Evolutionary conservation across 768 basidiomycete genomes (phyloP).

Genomic region (Russula foetens): DNA sequence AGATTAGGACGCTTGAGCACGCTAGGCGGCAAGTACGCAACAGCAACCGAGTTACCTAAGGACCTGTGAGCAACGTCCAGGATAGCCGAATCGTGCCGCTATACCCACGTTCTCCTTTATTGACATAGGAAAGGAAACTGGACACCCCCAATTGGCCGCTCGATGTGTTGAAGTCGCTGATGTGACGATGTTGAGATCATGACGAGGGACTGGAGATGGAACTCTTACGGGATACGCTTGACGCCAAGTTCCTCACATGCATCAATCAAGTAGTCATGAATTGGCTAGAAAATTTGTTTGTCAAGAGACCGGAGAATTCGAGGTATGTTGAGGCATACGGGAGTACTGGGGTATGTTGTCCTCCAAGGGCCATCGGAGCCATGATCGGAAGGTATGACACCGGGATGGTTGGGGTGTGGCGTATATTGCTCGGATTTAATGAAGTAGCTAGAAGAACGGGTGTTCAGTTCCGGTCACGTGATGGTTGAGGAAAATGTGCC

Average conservation of each 20-base stretch:
- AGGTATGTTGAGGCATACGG: neutral
- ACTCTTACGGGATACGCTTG: conserved; percentile 5
- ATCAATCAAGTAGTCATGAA: conserved; percentile 8
- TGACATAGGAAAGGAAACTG: conserved; percentile 2
- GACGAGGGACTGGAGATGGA: neutral
- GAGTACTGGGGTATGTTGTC: neutral
- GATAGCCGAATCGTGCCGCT: neutral
- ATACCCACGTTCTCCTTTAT: conserved; percentile 12
- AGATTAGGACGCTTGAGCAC: conserved; percentile 26
- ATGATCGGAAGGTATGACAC: conserved; percentile 7
- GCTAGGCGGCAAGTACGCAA: conserved; percentile 14
- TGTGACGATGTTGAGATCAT: neutral
- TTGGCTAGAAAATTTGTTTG: neutral
- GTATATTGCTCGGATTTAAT: conserved; percentile 15
- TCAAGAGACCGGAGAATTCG: neutral
- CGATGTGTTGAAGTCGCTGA: conserved; percentile 17
- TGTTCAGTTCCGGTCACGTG: neutral
- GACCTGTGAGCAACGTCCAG: neutral
- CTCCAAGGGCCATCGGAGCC: conserved; percentile 13
- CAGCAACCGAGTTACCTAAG: conserved; percentile 11
- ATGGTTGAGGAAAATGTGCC: neutral
- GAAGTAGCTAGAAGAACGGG: conserved; percentile 9
- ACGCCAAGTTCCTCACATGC: conserved; percentile 16
- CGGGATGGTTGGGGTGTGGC: neutral
- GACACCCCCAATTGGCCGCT: conserved; percentile 12